These are phyloP conservation scores for Trichoderma cornu-damae DNA, from an alignment of 2,329 filamentous ascomycete species.

Conservation along the genomic window DNA sequence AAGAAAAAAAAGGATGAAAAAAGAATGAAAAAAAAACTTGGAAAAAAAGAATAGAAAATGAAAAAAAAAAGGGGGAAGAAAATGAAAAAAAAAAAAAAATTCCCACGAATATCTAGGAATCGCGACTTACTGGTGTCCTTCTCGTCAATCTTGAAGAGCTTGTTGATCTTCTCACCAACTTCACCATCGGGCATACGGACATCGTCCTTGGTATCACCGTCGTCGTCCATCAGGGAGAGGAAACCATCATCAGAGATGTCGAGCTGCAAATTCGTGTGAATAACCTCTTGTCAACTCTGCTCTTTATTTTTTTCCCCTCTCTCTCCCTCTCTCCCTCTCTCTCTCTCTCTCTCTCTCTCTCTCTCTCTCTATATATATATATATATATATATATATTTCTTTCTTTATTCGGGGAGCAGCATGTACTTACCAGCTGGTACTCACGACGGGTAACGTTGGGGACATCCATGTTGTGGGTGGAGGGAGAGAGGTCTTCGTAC, in stretches of 20 bases:
- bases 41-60: too few relatives aligned
- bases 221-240: conserved; percentile 87
- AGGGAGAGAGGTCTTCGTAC: conserved; percentile 97
- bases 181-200: conserved; percentile 90
- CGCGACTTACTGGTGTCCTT: conserved; percentile 83
- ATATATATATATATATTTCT: too few relatives aligned
- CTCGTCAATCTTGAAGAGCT: conserved; percentile 73
- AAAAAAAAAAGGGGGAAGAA: too few relatives aligned
- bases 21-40: too few relatives aligned
- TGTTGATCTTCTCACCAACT: conserved; percentile 77
- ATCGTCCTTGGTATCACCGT: conserved; percentile 87
- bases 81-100: too few relatives aligned
- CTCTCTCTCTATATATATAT: too few relatives aligned
- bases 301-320: too few relatives aligned
- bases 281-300: background rate
- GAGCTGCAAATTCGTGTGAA: conserved; percentile 50
- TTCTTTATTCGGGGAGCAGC: conserved; percentile 7
- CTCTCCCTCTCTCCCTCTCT: too few relatives aligned
- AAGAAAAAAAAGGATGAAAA: too few relatives aligned
- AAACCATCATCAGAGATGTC: conserved; percentile 91
- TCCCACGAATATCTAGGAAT: background rate
- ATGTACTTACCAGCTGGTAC: conserved; percentile 82
- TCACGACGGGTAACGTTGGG: conserved; percentile 87
- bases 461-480: conserved; percentile 97
- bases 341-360: too few relatives aligned